Evolutionary conservation across 2,329 filamentous ascomycete species (phyloP), one percentile per base, ranked within the genome.

Genomic region (Exophiala sp.): DNA sequence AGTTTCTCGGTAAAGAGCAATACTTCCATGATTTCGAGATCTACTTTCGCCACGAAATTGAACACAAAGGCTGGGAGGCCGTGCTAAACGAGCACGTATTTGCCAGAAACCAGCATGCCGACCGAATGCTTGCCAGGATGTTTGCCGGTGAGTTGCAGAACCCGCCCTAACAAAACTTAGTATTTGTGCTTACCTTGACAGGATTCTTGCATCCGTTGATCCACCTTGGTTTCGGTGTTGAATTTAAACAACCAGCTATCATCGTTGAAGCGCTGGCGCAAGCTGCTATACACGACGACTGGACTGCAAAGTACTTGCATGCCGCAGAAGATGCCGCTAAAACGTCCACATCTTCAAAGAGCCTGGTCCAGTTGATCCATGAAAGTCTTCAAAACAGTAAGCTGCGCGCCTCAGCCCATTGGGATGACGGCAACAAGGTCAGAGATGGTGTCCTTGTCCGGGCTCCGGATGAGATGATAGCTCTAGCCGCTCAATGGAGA

Each of bases 11-110:
- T 9, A 76, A 82, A 8, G 79, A 74, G 46, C 62, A 74, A 37
- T 70, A 82, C 65, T 95, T 94, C 63, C 69, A 80, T 7, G 81
- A 88, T 61, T 95, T 86, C 63, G 73, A 95, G 1, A 69, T 72
- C 5, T 95, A 86, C 70, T 96, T 88, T 68, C 79, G 87, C 62
- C 64, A 68, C 1, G 83, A 93, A 64, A 87, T 95, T 27, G 78
- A 83, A 10, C 64, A 65, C 22, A 76, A 77, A 30, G 78, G 80
- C 0, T 86, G 82, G 73, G 70, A 82, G 58, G 66, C 27, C 10
- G 56, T 56, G 4, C n/a, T 59, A 2, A 43, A 55, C 30, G 58
- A 77, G 82, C 53, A 86, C 60, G 55, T 95, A 0, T 88, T 95
- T 63, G 73, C 77, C 2, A 78, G 77, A 1, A 78, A 83, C 48